These are phyloP conservation scores for Abortiporus biennis DNA, from an alignment of 1,284 basidiomycete genomes.

Conservation along the genomic window DNA sequence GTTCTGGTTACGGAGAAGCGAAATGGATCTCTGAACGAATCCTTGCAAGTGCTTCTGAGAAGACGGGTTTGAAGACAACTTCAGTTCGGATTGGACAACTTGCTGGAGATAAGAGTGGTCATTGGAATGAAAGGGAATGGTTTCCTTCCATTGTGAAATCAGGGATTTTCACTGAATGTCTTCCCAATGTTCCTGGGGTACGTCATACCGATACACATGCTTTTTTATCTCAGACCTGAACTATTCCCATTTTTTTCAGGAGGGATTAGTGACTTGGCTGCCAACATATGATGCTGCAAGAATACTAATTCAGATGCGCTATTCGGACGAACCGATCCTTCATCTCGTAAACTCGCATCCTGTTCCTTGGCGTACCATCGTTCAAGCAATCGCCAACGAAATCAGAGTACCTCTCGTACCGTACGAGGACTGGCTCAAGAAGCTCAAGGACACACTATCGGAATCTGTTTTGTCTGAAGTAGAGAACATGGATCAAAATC, in stretches of 20 bases:
- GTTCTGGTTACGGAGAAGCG: conserved; percentile 20
- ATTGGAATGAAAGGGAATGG: conserved; percentile 25
- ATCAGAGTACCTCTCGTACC: conserved; percentile 16
- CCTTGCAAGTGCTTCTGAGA: conserved; percentile 15
- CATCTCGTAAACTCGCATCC: conserved; percentile 24
- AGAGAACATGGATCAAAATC: conserved; percentile 12
- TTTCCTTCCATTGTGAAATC: conserved; percentile 24
- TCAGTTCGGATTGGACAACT: conserved; percentile 22
- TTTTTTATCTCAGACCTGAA: background rate
- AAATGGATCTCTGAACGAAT: conserved; percentile 23
- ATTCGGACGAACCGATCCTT: conserved; percentile 14
- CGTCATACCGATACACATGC: background rate
- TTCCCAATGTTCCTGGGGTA: conserved; percentile 21
- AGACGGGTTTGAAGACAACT: conserved; percentile 12
- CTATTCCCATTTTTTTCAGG: background rate
- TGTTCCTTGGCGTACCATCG: conserved; percentile 14
- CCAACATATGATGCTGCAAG: conserved; percentile 13
- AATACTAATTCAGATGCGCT: conserved; percentile 12
- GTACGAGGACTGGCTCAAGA: conserved; percentile 16
- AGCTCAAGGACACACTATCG: conserved; percentile 9
- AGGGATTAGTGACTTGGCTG: conserved; percentile 18
- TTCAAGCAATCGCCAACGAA: conserved; percentile 14
- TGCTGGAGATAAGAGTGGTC: conserved; percentile 20
- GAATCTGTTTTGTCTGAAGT: conserved; percentile 3
- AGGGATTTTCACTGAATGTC: conserved; percentile 17